phyloP scores from a whole-genome alignment of 192 early-diverging fungal genomes.

The Chytriomyces hyalinus region DNA sequence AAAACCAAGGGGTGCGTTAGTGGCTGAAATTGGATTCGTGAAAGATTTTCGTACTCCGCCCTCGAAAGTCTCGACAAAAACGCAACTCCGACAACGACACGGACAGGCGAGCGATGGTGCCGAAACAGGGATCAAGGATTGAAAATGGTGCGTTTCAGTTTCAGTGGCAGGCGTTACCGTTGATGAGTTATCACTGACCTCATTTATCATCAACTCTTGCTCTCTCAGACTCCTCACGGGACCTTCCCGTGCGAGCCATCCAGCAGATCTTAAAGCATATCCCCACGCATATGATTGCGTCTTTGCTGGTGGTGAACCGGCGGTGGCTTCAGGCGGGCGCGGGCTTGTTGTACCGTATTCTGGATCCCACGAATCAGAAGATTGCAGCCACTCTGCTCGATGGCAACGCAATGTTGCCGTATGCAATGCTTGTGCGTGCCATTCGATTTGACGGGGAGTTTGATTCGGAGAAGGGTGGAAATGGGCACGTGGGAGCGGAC shows the following conservation, averaged over 20 bases:
- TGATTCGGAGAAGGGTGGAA: background rate
- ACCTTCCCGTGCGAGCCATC: background rate
- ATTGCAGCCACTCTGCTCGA: conserved; percentile 15
- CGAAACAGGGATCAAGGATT: no score
- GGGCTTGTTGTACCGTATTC: background rate
- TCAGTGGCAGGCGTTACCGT: no score
- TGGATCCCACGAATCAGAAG: background rate
- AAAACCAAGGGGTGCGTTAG: no score
- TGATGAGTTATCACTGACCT: background rate
- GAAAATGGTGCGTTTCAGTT: no score
- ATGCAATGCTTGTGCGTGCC: conserved; percentile 15
- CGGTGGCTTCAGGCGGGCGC: background rate
- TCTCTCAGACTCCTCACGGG: background rate
- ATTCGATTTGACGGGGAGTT: background rate
- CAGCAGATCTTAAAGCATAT: background rate
- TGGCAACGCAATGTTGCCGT: background rate
- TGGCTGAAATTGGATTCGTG: no score
- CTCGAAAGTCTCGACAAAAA: no score
- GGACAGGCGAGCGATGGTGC: no score
- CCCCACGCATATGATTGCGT: background rate
- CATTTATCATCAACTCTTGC: background rate
- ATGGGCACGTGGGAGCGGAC: background rate
- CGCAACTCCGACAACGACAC: no score
- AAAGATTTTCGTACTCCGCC: no score
- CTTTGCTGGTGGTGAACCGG: background rate